These are phyloP conservation scores for Kwoniella heveanensis DNA, from an alignment of 768 basidiomycete genomes.

Conservation along the genomic window DNA sequence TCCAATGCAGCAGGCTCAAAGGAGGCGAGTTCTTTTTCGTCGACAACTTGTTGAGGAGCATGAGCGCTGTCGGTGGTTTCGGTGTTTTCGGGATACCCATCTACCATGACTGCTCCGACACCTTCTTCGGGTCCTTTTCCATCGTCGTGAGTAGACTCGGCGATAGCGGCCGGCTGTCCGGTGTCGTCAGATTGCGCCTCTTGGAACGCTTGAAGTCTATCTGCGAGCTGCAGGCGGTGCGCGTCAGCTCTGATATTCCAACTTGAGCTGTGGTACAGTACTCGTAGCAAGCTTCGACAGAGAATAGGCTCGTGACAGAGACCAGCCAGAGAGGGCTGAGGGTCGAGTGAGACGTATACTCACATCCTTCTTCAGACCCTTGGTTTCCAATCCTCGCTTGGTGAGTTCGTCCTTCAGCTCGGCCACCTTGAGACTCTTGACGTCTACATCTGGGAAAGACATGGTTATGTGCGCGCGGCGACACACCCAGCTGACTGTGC, in stretches of 20 bases:
- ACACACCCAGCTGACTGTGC: too few relatives aligned
- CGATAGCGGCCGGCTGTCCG: background rate
- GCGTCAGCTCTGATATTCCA: too few relatives aligned
- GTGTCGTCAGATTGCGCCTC: background rate
- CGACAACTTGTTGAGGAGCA: too few relatives aligned
- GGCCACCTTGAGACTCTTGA: conserved; percentile 41
- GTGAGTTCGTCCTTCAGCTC: conserved; percentile 54
- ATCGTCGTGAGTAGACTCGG: background rate
- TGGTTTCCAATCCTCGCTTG: conserved; percentile 46
- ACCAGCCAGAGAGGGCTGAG: too few relatives aligned
- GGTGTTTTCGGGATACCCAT: conserved; percentile 13
- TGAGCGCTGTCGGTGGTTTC: too few relatives aligned
- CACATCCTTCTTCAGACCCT: conserved; percentile 53
- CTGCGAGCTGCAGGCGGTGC: conserved; percentile 34
- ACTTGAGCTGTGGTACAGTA: too few relatives aligned
- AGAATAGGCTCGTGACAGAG: too few relatives aligned
- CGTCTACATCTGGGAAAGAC: conserved; percentile 21
- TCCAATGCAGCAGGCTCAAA: conserved; percentile 9
- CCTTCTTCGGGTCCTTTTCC: background rate
- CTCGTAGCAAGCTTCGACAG: too few relatives aligned
- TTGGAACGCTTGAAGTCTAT: conserved; percentile 38
- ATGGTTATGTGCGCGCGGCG: too few relatives aligned
- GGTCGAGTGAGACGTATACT: too few relatives aligned
- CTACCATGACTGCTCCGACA: conserved; percentile 20
- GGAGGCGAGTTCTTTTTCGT: background rate